Percentiles rank a stretch among this genome's conserved stretches.
phyloP scores from a whole-genome alignment of 2,329 filamentous ascomycete species.

The Stagonosporopsis chrysanthemi region DNA sequence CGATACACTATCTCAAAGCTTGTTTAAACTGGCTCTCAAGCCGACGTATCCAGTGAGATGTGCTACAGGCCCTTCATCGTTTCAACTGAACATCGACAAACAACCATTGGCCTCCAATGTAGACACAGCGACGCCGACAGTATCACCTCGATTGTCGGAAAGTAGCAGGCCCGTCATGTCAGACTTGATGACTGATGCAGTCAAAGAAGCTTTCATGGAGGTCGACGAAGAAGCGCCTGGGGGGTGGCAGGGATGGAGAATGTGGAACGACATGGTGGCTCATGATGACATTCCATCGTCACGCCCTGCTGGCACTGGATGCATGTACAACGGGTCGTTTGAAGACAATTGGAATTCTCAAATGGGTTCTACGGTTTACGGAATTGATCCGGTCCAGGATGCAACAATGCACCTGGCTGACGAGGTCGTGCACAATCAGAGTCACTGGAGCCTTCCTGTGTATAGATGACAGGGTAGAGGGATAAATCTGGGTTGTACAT shows the following conservation, averaged over 20 bases:
- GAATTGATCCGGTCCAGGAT: slow-evolving; percentile 6
- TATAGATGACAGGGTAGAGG: not conserved
- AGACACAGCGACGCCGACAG: not conserved
- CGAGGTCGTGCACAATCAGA: not conserved
- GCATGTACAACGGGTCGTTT: not conserved
- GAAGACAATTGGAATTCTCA: slow-evolving; percentile 1
- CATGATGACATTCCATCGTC: not conserved
- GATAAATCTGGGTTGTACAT: too few relatives aligned
- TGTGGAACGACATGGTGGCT: slow-evolving; percentile 40
- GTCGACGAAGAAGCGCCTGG: slow-evolving; percentile 37
- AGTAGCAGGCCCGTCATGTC: slow-evolving; percentile 15
- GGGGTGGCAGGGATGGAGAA: slow-evolving; percentile 39
- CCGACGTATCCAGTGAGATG: not conserved
- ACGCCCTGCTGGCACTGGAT: not conserved
- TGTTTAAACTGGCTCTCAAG: slow-evolving; percentile 23
- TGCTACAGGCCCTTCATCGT: not conserved
- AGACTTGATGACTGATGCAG: slow-evolving; percentile 31
- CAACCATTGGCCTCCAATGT: not conserved
- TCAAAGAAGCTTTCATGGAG: slow-evolving; percentile 42
- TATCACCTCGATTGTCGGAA: not conserved
- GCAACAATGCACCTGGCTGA: not conserved
- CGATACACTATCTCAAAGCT: slow-evolving; percentile 30
- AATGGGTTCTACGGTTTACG: not conserved
- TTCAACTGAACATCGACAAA: slow-evolving; percentile 2
- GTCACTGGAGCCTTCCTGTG: slow-evolving; percentile 6